Percentiles rank a stretch among this genome's conserved stretches.
Evolutionary conservation across 2,329 filamentous ascomycete genomes (phyloP).

Genomic region (Colletotrichum navitas): DNA sequence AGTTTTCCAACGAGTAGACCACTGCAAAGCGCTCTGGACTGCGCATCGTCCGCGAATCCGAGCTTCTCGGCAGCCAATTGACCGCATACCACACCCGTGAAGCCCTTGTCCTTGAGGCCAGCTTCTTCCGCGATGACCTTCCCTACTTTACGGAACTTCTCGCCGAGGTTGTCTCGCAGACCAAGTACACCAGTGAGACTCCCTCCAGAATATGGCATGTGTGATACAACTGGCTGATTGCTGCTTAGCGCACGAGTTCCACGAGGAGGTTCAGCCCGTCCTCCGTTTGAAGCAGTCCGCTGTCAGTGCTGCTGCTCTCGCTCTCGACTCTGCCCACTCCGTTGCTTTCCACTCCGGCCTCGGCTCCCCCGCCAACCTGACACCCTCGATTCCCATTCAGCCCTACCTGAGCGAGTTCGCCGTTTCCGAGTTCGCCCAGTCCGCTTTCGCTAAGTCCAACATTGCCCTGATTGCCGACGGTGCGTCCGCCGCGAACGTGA

Average conservation of each 20-base stretch:
- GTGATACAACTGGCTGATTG: constrained; percentile 35
- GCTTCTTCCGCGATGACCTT: constrained; percentile 94
- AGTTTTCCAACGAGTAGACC: constrained; percentile 67
- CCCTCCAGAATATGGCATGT: constrained; percentile 16
- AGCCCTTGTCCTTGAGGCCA: constrained; percentile 91
- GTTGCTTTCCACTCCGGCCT: constrained; percentile 95
- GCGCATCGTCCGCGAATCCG: constrained; percentile 93
- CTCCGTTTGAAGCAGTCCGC: constrained; percentile 81
- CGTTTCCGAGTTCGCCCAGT: constrained; percentile 80
- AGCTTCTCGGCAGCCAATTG: constrained; percentile 94
- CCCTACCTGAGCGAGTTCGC: constrained; percentile 85
- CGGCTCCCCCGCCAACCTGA: constrained; percentile 81
- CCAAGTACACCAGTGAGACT: constrained; percentile 82
- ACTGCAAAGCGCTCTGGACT: constrained; percentile 90
- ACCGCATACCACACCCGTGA: constrained; percentile 90
- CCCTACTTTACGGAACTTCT: constrained; percentile 98
- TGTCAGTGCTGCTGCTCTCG: constrained; percentile 75
- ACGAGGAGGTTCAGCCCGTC: constrained; percentile 85
- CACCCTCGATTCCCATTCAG: constrained; percentile 76
- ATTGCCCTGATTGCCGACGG: constrained; percentile 93
- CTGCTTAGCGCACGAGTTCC: constrained; percentile 82
- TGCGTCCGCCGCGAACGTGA: constrained; percentile 78
- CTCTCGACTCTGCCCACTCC: constrained; percentile 86
- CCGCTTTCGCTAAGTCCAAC: constrained; percentile 89
- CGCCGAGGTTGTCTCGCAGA: constrained; percentile 88